Conservation (phyloP, 2,329 filamentous ascomycete species). For the Claviceps quebecensis region DNA sequence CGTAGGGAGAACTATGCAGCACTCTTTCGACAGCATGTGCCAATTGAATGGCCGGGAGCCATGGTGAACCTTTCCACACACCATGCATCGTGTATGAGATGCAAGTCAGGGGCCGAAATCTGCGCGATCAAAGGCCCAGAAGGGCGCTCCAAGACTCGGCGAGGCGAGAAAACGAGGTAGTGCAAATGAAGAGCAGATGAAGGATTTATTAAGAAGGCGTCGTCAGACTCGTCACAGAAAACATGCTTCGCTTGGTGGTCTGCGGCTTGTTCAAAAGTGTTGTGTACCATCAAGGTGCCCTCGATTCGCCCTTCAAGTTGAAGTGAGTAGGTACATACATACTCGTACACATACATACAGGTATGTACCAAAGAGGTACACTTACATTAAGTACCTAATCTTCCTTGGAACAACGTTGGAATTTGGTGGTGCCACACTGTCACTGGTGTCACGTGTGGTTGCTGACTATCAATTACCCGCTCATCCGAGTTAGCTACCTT, state of each 20-base stretch:
- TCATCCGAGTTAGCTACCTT: too few species aligned
- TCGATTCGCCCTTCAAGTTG: background rate
- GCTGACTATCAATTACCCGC: too few species aligned
- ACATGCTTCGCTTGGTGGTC: background rate
- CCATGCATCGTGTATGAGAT: slow-evolving; percentile 13
- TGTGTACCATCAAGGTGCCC: background rate
- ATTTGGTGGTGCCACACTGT: too few species aligned
- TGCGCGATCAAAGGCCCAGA: background rate
- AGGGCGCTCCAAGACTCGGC: background rate
- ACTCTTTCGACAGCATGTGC: slow-evolving; percentile 9
- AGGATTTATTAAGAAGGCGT: background rate
- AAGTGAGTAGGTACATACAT: too few species aligned
- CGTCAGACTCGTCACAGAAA: background rate
- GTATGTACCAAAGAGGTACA: too few species aligned
- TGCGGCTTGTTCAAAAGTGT: too few species aligned
- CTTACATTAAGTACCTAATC: too few species aligned
- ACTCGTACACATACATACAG: too few species aligned
- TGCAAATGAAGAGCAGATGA: background rate
- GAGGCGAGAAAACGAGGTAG: background rate
- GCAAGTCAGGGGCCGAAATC: background rate
- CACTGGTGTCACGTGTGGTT: too few species aligned
- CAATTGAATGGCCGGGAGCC: slow-evolving; percentile 9
- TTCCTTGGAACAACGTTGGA: too few species aligned
- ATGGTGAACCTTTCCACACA: slow-evolving; percentile 13
- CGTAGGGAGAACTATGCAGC: background rate